Evolutionary conservation across 2,329 filamentous ascomycete species (phyloP).

Genomic region (Clonostachys chloroleuca): DNA sequence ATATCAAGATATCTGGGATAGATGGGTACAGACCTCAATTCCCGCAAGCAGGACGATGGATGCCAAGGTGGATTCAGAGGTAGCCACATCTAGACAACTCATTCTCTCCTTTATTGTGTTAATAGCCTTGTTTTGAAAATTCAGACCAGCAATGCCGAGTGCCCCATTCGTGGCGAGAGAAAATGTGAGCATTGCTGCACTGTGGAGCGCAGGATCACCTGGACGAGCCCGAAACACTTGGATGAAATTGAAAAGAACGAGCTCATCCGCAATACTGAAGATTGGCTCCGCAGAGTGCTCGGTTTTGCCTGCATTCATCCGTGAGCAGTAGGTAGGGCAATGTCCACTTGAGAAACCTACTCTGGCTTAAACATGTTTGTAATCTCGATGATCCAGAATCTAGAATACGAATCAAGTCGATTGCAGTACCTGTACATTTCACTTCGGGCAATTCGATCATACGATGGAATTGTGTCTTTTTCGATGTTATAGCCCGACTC

Average conservation of each 20-base stretch:
- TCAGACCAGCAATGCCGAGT: conserved; percentile 23
- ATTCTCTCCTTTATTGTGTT: conserved; percentile 25
- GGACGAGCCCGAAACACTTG: too few species aligned
- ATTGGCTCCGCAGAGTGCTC: conserved; percentile 21
- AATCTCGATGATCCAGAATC: too few species aligned
- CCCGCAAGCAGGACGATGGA: conserved; percentile 35
- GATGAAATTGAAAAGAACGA: conserved; percentile 21
- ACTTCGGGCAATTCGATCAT: not conserved
- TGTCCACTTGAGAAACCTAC: too few species aligned
- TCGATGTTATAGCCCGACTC: too few species aligned
- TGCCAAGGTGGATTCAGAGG: conserved; percentile 29
- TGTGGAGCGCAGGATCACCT: conserved; percentile 16
- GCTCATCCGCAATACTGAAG: conserved; percentile 27
- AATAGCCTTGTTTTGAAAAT: conserved; percentile 25
- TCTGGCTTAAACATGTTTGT: too few species aligned
- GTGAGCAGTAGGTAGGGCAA: too few species aligned
- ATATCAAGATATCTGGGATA: not conserved
- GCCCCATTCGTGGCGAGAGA: conserved; percentile 21
- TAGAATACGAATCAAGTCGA: not conserved
- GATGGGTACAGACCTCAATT: conserved; percentile 24
- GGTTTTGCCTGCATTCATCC: not conserved
- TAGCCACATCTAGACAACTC: conserved; percentile 12
- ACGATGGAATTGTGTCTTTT: too few species aligned
- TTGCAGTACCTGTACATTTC: not conserved
- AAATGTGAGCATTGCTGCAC: conserved; percentile 32